A percentile compares a stretch with the other conserved stretches of the same genome.
Conservation (phyloP, 345 rosid genomes). For the Lepidium africanum region DNA sequence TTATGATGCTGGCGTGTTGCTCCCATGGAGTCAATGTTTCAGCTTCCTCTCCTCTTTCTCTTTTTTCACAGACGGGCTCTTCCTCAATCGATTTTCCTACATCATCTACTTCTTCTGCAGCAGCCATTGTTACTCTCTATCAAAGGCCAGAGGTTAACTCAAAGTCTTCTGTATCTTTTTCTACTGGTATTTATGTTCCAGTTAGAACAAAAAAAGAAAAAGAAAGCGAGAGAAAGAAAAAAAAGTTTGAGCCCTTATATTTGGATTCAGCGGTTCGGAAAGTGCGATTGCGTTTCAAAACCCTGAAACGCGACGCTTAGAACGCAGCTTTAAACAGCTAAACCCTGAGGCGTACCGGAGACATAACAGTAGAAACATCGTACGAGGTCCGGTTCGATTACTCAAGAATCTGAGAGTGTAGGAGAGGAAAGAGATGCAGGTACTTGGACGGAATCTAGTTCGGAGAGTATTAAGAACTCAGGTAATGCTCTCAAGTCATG, state of each 20-base stretch:
- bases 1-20: constrained; percentile 68
- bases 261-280: neutral
- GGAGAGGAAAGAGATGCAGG: constrained; percentile 29
- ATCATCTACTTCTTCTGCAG: neutral
- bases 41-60: constrained; percentile 22
- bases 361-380: neutral
- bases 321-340: constrained; percentile 14
- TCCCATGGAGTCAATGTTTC: constrained; percentile 70
- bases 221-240: neutral
- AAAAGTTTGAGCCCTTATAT: neutral
- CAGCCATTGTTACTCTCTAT: constrained; percentile 13
- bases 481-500: constrained; percentile 19
- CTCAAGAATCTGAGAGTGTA: neutral
- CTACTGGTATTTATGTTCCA: neutral
- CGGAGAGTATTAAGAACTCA: constrained; percentile 29
- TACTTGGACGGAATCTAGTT: constrained; percentile 30
- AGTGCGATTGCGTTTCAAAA: constrained; percentile 23
- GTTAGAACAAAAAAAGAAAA: neutral
- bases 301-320: constrained; percentile 17
- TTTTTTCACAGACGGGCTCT: constrained; percentile 3
- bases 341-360: constrained; percentile 14
- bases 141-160: neutral
- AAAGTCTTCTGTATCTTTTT: neutral
- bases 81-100: constrained; percentile 7
- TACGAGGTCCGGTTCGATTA: constrained; percentile 11